Evolutionary conservation across 164 flowering plant species (phyloP).

Genomic region (Brasenia schreberi): DNA sequence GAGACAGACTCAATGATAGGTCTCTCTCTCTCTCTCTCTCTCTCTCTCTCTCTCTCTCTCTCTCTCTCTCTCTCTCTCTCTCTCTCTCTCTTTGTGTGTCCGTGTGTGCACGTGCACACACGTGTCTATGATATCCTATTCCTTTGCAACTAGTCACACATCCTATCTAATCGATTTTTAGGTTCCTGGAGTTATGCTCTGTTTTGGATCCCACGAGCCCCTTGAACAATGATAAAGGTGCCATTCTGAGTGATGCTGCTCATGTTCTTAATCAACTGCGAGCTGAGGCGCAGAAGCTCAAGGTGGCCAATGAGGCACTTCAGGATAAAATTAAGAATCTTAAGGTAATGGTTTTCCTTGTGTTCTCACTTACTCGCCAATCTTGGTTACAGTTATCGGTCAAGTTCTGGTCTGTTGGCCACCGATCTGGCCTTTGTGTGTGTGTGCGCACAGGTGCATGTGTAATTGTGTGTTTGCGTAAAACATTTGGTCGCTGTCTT

Average conservation of each 20-base stretch:
- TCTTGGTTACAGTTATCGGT: background rate
- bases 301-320: constrained; percentile 38
- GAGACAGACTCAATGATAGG: constrained; percentile 24
- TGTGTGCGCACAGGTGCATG: background rate
- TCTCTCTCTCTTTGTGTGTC: no score
- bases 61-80: no score
- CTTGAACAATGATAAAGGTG: constrained; percentile 31
- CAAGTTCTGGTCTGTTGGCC: background rate
- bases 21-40: constrained; percentile 1
- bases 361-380: background rate
- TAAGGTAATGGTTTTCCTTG: constrained; percentile 21
- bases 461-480: background rate
- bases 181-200: constrained; percentile 43
- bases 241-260: constrained; percentile 42
- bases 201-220: constrained; percentile 42
- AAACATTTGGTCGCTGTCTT: background rate
- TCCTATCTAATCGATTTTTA: constrained; percentile 9
- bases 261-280: constrained; percentile 33
- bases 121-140: no score
- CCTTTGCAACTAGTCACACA: background rate
- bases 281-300: constrained; percentile 35
- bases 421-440: background rate
- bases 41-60: no score
- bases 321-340: constrained; percentile 34
- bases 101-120: no score